phyloP scores from a whole-genome alignment of 2,329 filamentous ascomycete genomes.

The Zasmidium angulare region DNA sequence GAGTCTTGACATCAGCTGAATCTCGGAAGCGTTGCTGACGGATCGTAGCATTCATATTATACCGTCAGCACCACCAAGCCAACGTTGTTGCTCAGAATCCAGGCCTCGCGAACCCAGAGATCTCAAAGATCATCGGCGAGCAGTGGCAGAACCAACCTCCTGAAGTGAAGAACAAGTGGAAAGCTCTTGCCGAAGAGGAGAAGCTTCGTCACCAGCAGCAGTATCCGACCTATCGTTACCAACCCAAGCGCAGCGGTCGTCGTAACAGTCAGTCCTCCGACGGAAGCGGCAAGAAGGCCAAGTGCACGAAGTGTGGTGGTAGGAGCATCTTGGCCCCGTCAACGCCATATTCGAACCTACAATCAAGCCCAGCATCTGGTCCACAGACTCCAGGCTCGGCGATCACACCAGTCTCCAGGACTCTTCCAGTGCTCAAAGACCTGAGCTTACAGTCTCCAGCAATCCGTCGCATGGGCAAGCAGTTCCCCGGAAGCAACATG shows the following conservation, averaged over 20 bases:
- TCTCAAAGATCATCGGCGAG: slow-evolving; percentile 94
- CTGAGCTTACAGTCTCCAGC: slow-evolving; percentile 38
- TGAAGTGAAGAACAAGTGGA: slow-evolving; percentile 81
- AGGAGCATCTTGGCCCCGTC: slow-evolving; percentile 63
- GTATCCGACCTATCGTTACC: slow-evolving; percentile 93
- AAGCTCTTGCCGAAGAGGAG: slow-evolving; percentile 85
- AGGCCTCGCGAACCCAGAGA: slow-evolving; percentile 90
- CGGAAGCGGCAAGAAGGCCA: slow-evolving; percentile 40
- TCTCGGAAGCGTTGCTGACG: slow-evolving; percentile 18
- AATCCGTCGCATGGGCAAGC: slow-evolving; percentile 23
- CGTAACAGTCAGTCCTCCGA: slow-evolving; percentile 34
- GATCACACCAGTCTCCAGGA: slow-evolving; percentile 37
- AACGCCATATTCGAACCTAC: slow-evolving; percentile 49
- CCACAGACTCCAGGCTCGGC: slow-evolving; percentile 32
- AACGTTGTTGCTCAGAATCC: slow-evolving; percentile 78
- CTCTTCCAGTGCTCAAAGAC: slow-evolving; percentile 36
- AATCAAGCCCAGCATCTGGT: slow-evolving; percentile 30
- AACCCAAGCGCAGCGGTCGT: slow-evolving; percentile 66
- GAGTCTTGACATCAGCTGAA: slow-evolving; percentile 48
- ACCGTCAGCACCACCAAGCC: slow-evolving; percentile 88
- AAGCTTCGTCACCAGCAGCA: slow-evolving; percentile 84
- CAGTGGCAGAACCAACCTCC: slow-evolving; percentile 80
- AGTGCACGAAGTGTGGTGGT: slow-evolving; percentile 72
- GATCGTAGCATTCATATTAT: slow-evolving; percentile 86
- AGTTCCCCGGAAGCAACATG: slow-evolving; percentile 32